phyloP scores from a whole-genome alignment of 179 eudicot genomes.

The Spergularia azorica region DNA sequence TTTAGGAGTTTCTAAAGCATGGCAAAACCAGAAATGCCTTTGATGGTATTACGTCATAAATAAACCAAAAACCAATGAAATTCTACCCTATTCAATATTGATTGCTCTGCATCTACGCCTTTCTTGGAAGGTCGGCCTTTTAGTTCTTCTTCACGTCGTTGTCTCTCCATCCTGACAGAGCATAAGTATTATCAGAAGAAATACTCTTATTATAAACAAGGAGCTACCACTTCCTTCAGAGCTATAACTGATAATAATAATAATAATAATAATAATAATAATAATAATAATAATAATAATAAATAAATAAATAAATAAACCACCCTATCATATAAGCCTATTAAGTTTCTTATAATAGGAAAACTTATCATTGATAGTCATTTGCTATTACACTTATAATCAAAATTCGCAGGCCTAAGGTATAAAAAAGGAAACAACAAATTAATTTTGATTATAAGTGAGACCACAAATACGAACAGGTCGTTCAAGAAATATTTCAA shows the following conservation, averaged over 20 bases:
- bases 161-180: slow-evolving; percentile 95
- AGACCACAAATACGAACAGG: neutral
- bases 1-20: slow-evolving; percentile 4
- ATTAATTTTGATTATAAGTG: neutral
- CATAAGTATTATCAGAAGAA: slow-evolving; percentile 14
- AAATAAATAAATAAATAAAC: neutral
- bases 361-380: neutral
- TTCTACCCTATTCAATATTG: slow-evolving; percentile 76
- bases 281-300: too few species aligned
- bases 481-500: neutral
- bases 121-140: slow-evolving; percentile 80
- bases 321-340: neutral
- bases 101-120: slow-evolving; percentile 71
- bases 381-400: neutral
- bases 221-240: neutral
- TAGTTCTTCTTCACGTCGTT: slow-evolving; percentile 87
- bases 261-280: too few species aligned
- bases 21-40: neutral
- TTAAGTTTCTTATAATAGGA: neutral
- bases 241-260: neutral
- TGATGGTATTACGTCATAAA: neutral
- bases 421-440: neutral
- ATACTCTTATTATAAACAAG: neutral
- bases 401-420: neutral
- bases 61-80: slow-evolving; percentile 10